Base-by-base conservation (phyloP, 2,329 filamentous ascomycete species). In the Penicillium sp. region DNA sequence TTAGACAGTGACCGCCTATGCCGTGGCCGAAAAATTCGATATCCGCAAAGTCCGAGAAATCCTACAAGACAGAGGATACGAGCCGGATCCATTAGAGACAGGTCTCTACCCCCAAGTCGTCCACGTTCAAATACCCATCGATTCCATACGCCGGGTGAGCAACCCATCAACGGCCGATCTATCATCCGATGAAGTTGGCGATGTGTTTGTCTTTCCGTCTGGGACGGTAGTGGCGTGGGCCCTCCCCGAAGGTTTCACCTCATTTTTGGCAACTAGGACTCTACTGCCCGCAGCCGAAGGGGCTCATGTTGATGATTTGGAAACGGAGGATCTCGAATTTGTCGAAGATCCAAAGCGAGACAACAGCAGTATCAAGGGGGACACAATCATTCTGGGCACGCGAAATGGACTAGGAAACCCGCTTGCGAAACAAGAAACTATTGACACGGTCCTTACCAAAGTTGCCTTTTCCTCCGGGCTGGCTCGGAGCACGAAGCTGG, bases 401-500 rank as follows among this genome's bases (percentile, higher is more conserved):
- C 87, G 87, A 57, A 71, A 75, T 34, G 62, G 51, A 13, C 42
- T 58, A 6, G 65, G 67, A 28, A 53, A 56, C n/a, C 60, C 65
- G 16, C 50, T 52, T 15, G 42, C 57, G n/a, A 53, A 57, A 39
- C 68, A 65, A 45, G 68, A 72, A 59, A 72, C 63, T 51, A 73
- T 83, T 29, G 81, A 85, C 61, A 83, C 80, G 0, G 89, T 93
- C 1, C 81, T 96, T 13, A 91, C 92, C 62, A 96, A 97, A 70
- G 93, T 97, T 57, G 94, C 94, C 41, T 97, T 97, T 72, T 96
- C 93, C 0, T 96, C 91, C 0, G 93, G 93, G 2, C 82, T 99
- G 9, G 93, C 94, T 5, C 83, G 94, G 49, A 94, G 88, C 65
- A 96, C 94, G 6, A 97, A 97, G 71, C 82, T 99, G 12, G 93